Percentiles rank a stretch among this genome's conserved stretches.
Evolutionary conservation across 208 protist genomes (phyloP).

Genomic region (Trypanosoma scelopori): DNA sequence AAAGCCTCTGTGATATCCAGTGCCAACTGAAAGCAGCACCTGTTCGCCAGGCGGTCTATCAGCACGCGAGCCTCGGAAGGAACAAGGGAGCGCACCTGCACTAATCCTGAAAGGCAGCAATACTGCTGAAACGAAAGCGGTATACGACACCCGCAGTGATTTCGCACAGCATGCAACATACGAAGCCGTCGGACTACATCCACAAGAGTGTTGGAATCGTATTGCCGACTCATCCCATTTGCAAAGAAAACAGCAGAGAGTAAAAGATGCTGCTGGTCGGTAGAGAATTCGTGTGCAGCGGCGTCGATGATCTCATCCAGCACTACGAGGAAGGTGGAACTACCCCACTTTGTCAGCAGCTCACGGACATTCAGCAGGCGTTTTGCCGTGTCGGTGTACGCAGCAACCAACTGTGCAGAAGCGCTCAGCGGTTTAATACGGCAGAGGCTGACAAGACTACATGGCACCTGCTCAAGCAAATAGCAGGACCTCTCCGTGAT

Average conservation of each 20-base stretch:
- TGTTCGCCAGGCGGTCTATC: conserved; percentile 36
- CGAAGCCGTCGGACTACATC: conserved; percentile 44
- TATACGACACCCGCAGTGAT: conserved; percentile 27
- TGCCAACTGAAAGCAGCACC: conserved; percentile 42
- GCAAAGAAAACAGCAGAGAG: conserved; percentile 40
- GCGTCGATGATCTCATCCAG: conserved; percentile 44
- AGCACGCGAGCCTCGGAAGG: conserved; percentile 38
- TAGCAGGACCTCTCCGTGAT: conserved; percentile 34
- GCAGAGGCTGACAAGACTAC: conserved; percentile 27
- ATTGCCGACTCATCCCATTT: conserved; percentile 28
- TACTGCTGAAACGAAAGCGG: conserved; percentile 32
- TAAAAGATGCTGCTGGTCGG: conserved; percentile 40
- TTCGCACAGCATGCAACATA: conserved; percentile 37
- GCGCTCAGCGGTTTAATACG: conserved; percentile 34
- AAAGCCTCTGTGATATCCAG: conserved; percentile 36
- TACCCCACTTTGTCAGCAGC: conserved; percentile 12
- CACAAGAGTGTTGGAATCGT: conserved; percentile 30
- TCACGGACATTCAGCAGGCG: conserved; percentile 22
- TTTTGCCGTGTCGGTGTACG: conserved; percentile 30
- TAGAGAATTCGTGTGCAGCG: conserved; percentile 19
- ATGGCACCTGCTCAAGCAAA: conserved; percentile 32
- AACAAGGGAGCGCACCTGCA: conserved; percentile 3
- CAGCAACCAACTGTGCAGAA: conserved; percentile 28
- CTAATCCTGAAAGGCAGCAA: conserved; percentile 3
- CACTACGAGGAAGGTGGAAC: conserved; percentile 28